A percentile compares a stretch with the other conserved stretches of the same genome.
These are phyloP conservation scores for Penicillium alfredii DNA, from an alignment of 495 filamentous ascomycete species.

Conservation along the genomic window DNA sequence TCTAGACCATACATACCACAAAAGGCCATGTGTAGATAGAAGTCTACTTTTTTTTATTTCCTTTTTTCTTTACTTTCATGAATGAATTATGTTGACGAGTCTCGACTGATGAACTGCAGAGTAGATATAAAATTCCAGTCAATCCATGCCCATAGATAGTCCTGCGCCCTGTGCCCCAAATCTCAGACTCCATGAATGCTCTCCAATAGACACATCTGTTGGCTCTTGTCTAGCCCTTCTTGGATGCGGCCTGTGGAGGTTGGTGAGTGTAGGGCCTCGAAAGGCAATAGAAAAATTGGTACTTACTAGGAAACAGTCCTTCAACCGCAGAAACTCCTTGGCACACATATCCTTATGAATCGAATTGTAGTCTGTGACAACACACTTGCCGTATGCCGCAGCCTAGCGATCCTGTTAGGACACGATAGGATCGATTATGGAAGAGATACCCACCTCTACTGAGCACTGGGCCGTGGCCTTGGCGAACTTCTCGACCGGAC, in stretches of 20 bases:
- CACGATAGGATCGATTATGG: slow-evolving; percentile 1
- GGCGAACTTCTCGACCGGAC: slow-evolving; percentile 88
- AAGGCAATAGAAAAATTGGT: not conserved
- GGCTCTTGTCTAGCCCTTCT: slow-evolving; percentile 26
- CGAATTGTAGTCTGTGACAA: slow-evolving; percentile 84
- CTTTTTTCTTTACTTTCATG: slow-evolving; percentile 1
- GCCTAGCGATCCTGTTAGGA: slow-evolving; percentile 48
- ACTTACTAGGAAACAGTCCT: slow-evolving; percentile 82
- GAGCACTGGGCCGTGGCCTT: slow-evolving; percentile 78
- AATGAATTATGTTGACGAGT: slow-evolving; percentile 10
- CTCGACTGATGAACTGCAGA: not conserved
- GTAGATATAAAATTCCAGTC: not conserved
- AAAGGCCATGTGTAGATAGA: slow-evolving; percentile 7
- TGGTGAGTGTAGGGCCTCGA: not conserved
- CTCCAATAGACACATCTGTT: too few relatives aligned
- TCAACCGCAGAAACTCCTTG: slow-evolving; percentile 77
- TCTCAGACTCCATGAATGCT: not conserved
- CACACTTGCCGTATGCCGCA: slow-evolving; percentile 83
- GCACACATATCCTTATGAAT: slow-evolving; percentile 88
- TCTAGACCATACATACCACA: not conserved
- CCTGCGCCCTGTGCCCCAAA: not conserved
- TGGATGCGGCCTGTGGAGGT: slow-evolving; percentile 31
- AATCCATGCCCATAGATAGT: not conserved
- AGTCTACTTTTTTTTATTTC: slow-evolving; percentile 5
- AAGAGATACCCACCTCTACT: slow-evolving; percentile 54